phyloP scores from a whole-genome alignment of 2,329 filamentous ascomycete species.

The Claviceps quebecensis region DNA sequence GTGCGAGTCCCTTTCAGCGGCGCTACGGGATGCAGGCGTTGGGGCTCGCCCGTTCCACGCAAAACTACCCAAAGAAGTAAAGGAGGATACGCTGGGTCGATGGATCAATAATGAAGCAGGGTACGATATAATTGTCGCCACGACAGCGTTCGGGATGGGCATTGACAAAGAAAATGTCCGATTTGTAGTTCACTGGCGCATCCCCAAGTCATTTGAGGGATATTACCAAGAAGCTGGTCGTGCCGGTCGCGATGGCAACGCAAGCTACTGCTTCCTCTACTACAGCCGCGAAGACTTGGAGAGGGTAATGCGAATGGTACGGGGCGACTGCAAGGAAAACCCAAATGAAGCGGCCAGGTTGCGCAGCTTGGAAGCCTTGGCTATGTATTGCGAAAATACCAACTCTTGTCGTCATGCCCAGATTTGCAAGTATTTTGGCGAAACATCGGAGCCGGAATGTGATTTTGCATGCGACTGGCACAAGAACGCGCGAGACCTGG shows the following conservation, averaged over 20 bases:
- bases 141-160: constrained; percentile 94
- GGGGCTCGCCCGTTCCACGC: constrained; percentile 63
- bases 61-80: constrained; percentile 51
- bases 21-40: constrained; percentile 53
- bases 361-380: constrained; percentile 52
- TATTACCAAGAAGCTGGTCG: constrained; percentile 94
- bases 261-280: constrained; percentile 76
- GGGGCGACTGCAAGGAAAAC: constrained; percentile 28
- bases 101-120: constrained; percentile 63
- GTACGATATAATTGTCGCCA: constrained; percentile 88
- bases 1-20: constrained; percentile 55
- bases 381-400: constrained; percentile 70
- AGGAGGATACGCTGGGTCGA: constrained; percentile 54
- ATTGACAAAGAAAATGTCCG: constrained; percentile 93
- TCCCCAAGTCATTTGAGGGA: constrained; percentile 87
- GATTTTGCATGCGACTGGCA: constrained; percentile 69
- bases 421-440: constrained; percentile 68
- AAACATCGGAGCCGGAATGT: constrained; percentile 43
- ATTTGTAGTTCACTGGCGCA: constrained; percentile 88
- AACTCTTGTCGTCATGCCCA: constrained; percentile 58
- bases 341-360: constrained; percentile 36
- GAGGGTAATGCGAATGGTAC: constrained; percentile 46
- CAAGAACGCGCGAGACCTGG: constrained; percentile 48
- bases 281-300: constrained; percentile 82
- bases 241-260: constrained; percentile 79